Evolutionary conservation across 495 filamentous ascomycete species (phyloP).

Genomic region (Aspergillus leporis): DNA sequence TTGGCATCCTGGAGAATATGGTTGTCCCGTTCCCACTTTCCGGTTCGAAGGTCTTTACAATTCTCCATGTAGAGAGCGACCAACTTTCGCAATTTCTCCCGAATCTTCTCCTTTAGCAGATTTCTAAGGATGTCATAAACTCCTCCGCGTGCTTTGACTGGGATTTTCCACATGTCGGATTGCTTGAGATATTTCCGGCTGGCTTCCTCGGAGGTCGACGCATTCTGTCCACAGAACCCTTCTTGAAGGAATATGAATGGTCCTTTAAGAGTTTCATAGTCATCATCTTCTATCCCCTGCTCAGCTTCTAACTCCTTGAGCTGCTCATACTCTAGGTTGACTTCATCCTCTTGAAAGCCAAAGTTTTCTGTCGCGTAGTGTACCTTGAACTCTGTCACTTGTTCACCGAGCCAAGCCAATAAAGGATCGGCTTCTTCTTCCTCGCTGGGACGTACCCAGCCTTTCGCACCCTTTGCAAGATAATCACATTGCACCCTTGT

Average conservation of each 20-base stretch:
- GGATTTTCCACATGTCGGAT: slow-evolving; percentile 60
- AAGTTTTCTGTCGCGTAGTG: slow-evolving; percentile 43
- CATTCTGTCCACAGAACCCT: slow-evolving; percentile 41
- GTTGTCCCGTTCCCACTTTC: slow-evolving; percentile 57
- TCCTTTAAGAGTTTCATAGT: slow-evolving; percentile 57
- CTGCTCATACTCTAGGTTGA: slow-evolving; percentile 65
- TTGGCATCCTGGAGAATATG: slow-evolving; percentile 52
- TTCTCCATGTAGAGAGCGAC: slow-evolving; percentile 42
- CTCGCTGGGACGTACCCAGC: slow-evolving; percentile 46
- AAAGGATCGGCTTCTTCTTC: slow-evolving; percentile 50
- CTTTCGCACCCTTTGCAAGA: slow-evolving; percentile 53
- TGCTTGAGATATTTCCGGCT: slow-evolving; percentile 25
- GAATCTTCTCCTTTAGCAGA: slow-evolving; percentile 43
- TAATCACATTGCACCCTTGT: slow-evolving; percentile 60
- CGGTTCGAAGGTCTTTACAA: slow-evolving; percentile 46
- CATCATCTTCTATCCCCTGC: slow-evolving; percentile 49
- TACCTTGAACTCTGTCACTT: slow-evolving; percentile 39
- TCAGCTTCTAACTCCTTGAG: slow-evolving; percentile 67
- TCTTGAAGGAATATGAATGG: slow-evolving; percentile 45
- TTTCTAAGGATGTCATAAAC: slow-evolving; percentile 60
- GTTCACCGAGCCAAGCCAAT: slow-evolving; percentile 61
- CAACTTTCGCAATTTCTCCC: slow-evolving; percentile 40
- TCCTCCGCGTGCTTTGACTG: slow-evolving; percentile 48
- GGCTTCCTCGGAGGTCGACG: slow-evolving; percentile 2
- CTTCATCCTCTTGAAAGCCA: slow-evolving; percentile 58